These are phyloP conservation scores for Amanita exitialis DNA, from an alignment of 768 basidiomycete species.

Conservation along the genomic window DNA sequence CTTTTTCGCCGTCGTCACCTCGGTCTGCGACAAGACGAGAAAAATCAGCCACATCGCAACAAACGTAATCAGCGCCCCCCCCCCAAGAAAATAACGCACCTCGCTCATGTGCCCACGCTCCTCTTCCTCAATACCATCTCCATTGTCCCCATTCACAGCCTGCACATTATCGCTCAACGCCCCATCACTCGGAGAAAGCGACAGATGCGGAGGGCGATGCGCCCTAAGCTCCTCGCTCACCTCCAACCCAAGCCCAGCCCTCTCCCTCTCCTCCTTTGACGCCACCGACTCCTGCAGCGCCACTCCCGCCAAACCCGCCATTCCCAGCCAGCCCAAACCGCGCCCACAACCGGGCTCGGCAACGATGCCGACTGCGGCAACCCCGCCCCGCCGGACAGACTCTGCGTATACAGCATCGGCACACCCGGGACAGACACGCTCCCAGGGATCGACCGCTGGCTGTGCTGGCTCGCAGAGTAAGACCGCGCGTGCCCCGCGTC, in stretches of 20 bases:
- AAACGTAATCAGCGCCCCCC: not conserved
- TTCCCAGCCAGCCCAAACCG: not conserved
- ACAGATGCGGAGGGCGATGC: conserved; percentile 39
- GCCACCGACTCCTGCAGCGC: not conserved
- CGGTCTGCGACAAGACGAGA: conserved; percentile 30
- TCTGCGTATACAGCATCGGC: not conserved
- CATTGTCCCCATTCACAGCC: conserved; percentile 19
- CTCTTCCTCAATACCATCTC: conserved; percentile 35
- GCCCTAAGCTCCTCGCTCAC: conserved; percentile 16
- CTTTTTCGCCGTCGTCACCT: conserved; percentile 27
- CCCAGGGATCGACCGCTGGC: not conserved
- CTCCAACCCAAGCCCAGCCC: not conserved
- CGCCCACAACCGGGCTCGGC: not conserved
- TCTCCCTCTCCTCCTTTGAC: not conserved
- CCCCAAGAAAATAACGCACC: conserved; percentile 43
- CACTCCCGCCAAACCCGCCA: not conserved
- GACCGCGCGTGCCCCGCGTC: not conserved
- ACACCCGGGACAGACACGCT: not conserved
- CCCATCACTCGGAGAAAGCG: conserved; percentile 53
- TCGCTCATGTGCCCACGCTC: conserved; percentile 51
- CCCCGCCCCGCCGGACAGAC: not conserved
- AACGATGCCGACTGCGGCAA: not conserved
- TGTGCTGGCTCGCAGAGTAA: conserved; percentile 1
- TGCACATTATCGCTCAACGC: conserved; percentile 36
- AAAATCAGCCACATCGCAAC: not conserved